Percentiles rank a stretch among this genome's conserved stretches.
These are phyloP conservation scores for Penstemon eatonii DNA, from an alignment of 257 asterid species.

Conservation along the genomic window DNA sequence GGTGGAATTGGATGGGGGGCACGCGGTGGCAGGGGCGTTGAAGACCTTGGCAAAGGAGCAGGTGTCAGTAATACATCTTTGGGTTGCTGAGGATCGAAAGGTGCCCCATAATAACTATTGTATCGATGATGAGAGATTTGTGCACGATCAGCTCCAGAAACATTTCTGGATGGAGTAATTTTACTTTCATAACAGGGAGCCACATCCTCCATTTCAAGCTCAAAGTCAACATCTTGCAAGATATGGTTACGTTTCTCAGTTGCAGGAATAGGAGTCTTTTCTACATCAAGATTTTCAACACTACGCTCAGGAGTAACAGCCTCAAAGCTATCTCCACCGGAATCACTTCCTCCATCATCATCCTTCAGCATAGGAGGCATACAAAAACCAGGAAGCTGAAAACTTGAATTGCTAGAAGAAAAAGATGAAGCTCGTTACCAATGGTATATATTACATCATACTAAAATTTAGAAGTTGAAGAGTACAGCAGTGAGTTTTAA, in stretches of 20 bases:
- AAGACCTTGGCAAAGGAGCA: conserved; percentile 55
- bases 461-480: conserved; percentile 5
- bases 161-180: conserved; percentile 41
- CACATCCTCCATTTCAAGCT: conserved; percentile 97
- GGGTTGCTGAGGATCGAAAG: conserved; percentile 33
- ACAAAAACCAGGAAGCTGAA: conserved; percentile 78
- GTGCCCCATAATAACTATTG: conserved; percentile 32
- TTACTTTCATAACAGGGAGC: conserved; percentile 62
- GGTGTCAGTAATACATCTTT: conserved; percentile 45
- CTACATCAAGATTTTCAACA: conserved; percentile 47
- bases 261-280: conserved; percentile 29
- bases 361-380: conserved; percentile 84
- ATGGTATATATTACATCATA: conserved; percentile 9
- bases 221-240: conserved; percentile 90
- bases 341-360: conserved; percentile 66
- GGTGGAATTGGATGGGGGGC: conserved; percentile 36
- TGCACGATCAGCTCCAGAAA: conserved; percentile 33
- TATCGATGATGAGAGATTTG: conserved; percentile 36
- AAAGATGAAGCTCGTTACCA: conserved; percentile 24
- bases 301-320: conserved; percentile 89
- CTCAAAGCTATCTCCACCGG: conserved; percentile 89
- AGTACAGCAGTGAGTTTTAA: conserved; percentile 4
- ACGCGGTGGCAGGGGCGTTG: conserved; percentile 34
- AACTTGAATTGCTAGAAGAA: conserved; percentile 77
- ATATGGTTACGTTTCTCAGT: conserved; percentile 73